Evolutionary conservation across 225 moss, liverwort and hornwort species (phyloP), one percentile per base, ranked within the genome.

Genomic region (Pseudisothecium myosuroides): DNA sequence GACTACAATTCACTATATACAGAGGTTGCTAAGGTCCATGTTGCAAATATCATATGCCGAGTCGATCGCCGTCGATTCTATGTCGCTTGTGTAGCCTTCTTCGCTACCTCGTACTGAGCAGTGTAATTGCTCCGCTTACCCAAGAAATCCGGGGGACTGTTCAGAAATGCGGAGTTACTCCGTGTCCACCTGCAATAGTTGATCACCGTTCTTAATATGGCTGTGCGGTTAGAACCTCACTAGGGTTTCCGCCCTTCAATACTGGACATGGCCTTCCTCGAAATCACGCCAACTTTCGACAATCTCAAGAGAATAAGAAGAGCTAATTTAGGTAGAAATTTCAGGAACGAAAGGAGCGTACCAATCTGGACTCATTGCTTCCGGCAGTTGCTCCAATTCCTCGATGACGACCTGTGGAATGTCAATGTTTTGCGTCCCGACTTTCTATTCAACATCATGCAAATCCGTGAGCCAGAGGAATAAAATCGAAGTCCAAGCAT

Each of bases 111-210:
- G 68, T 81, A 94, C 90, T 94, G 94, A 81, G 94, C 89, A 83
- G 88, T 87, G 80, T 94, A 94, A 9, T 83, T 91, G 87, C 90
- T 91, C 34, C 74, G 91, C 76, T 88, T 87, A 24, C 76, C 41
- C 69, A 75, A 80, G 36, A 37, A 64, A 23, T 86, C 59, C n/a
- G 93, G 91, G 32, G 94, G 93, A 83, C 88, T 85, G 88, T 94
- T 94, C 52, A 93, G 83, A 89, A 94, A 94, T 16, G 94, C 94
- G 80, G 89, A 93, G 87, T 92, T 92, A 80, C 94, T 94, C 76
- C 93, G 89, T 71, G 90, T 94, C 94, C 94, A 94, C 94, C 93
- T 94, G 94, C 89, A 83, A 64, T 34, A 41, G 49, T 64, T 76
- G 50, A 58, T 81, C 49, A 83, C 54, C 28, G 63, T 37, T 55